These are phyloP conservation scores for Sporothrix brasiliensis DNA, from an alignment of 2,329 filamentous ascomycete genomes.

Conservation along the genomic window DNA sequence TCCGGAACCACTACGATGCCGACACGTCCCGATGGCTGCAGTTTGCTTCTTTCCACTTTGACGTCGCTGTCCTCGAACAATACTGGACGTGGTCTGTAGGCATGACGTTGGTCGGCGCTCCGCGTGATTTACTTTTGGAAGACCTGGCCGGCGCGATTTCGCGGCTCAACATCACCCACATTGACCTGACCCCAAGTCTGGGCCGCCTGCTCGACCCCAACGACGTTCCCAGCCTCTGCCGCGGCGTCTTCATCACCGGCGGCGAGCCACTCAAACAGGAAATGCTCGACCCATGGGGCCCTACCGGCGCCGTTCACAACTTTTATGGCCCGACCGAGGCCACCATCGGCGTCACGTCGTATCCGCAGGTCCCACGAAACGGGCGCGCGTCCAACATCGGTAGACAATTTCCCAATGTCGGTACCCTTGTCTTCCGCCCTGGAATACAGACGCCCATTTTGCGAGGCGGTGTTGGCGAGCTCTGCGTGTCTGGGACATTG, in stretches of 20 bases:
- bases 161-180: conserved; percentile 77
- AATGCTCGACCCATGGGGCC: conserved; percentile 83
- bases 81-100: conserved; percentile 96
- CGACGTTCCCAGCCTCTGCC: conserved; percentile 76
- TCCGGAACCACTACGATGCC: conserved; percentile 71
- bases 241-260: conserved; percentile 89
- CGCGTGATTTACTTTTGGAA: conserved; percentile 81
- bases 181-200: conserved; percentile 87
- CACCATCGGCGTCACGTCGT: conserved; percentile 91
- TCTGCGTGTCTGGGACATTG: conserved; percentile 83
- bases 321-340: conserved; percentile 91
- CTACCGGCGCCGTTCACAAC: conserved; percentile 81
- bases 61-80: conserved; percentile 89
- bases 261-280: conserved; percentile 88
- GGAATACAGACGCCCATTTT: conserved; percentile 72
- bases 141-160: conserved; percentile 75
- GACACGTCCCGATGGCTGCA: conserved; percentile 77
- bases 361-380: conserved; percentile 73
- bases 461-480: conserved; percentile 78
- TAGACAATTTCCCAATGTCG: conserved; percentile 82
- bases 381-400: conserved; percentile 89
- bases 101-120: conserved; percentile 79
- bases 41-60: conserved; percentile 93
- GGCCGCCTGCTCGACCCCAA: conserved; percentile 76
- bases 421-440: conserved; percentile 74